Base-by-base conservation (phyloP, 768 basidiomycete genomes). In the Termitomyces sp. region DNA sequence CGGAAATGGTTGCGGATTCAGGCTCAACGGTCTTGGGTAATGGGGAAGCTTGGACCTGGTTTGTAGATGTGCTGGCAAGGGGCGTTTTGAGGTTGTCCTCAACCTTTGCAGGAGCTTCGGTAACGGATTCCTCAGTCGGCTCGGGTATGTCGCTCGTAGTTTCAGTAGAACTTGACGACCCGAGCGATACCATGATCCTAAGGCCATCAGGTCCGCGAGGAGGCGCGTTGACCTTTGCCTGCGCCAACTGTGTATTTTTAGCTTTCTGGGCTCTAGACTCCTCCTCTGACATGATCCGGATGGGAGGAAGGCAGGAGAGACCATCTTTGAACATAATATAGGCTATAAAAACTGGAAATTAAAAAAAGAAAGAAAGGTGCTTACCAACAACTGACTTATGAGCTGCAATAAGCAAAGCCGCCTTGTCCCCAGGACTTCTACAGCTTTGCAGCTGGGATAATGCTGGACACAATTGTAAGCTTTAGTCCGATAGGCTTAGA, bases 371-470 rank as follows among this genome's bases (percentile, higher is more conserved):
- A 38, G 38, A 13, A 12, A 6, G 32, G 6, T 12, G 68, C 86
- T 65, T 59, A 93, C 92, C 91, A 58, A 95, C 94, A 20, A 97
- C 80, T 20, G 89, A 74, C 65, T 90, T 90, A 69, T 98, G 95
- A 0, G 90, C 89, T 6, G 81, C 77, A 18, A 99, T 90, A 20
- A 99, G 75, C 9, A 93, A 74, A 2, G 83, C 80, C 2, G 88
- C 84, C 69, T 98, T 98, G 58, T 90, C 87, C 1, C 77, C 80
- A 0, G 97, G 94, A 7, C 84, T 81, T 38, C 68, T 68, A 58
- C 74, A 75, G 7, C 66, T 58, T 58, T 80, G 74, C 40, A 83
- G 58, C 38, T 73, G 72, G 8, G 71, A 71, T 35, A 79, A 63
- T 61, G 68, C 75, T 72, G 16, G 35, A 5, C 6, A 35, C 13